Evolutionary conservation across 139 green algal species (phyloP).

Genomic region (Ostreobium quekettii): DNA sequence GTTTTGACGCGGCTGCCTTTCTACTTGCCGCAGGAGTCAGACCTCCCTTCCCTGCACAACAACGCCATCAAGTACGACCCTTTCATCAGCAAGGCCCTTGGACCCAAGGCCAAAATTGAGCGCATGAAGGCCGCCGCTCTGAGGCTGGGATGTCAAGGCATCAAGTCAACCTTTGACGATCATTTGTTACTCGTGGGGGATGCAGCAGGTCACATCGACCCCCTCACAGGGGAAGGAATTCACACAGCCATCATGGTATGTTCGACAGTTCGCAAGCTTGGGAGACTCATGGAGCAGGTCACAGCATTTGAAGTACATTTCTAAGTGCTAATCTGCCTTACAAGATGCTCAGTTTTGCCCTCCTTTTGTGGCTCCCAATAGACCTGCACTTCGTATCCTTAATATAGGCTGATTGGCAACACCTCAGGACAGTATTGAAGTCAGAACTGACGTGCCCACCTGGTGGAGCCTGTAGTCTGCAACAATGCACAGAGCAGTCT

Average conservation of each 20-base stretch:
- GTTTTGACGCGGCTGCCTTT: background rate
- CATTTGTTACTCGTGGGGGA: slow-evolving; percentile 84
- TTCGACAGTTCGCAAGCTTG: background rate
- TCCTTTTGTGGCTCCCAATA: too few relatives aligned
- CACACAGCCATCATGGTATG: slow-evolving; percentile 86
- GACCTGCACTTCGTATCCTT: too few relatives aligned
- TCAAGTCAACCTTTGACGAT: slow-evolving; percentile 66
- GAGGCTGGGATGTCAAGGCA: slow-evolving; percentile 63
- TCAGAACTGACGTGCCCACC: too few relatives aligned
- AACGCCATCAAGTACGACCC: slow-evolving; percentile 78
- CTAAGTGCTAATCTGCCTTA: too few relatives aligned
- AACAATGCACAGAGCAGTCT: too few relatives aligned
- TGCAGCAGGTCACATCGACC: slow-evolving; percentile 84
- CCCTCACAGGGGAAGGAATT: slow-evolving; percentile 82
- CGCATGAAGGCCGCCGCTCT: slow-evolving; percentile 76
- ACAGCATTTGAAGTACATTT: too few relatives aligned
- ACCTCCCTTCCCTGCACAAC: slow-evolving; percentile 75
- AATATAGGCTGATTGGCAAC: too few relatives aligned
- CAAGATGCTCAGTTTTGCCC: too few relatives aligned
- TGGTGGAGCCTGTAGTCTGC: too few relatives aligned
- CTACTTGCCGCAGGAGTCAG: slow-evolving; percentile 36
- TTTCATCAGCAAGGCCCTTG: slow-evolving; percentile 62
- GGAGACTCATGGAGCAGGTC: background rate
- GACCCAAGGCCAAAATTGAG: slow-evolving; percentile 81
- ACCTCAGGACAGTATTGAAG: too few relatives aligned